These are phyloP conservation scores for Discostella stelligera DNA, from an alignment of 352 stramenopile genomes.

Conservation along the genomic window DNA sequence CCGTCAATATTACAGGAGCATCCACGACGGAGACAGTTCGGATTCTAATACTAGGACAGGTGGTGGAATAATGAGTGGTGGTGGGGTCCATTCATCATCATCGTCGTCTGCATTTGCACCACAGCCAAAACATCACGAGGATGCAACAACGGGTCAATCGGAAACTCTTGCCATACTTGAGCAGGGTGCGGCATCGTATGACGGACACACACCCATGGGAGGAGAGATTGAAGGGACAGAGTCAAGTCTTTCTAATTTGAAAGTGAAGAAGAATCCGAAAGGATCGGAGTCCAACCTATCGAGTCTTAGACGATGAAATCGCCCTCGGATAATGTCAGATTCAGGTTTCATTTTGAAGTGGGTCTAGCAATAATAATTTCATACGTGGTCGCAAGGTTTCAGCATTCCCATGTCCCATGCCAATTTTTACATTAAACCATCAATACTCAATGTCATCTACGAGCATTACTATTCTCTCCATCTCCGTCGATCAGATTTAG, in stretches of 20 bases:
- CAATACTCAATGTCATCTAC: background rate
- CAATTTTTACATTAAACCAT: background rate
- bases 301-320: conserved; percentile 13
- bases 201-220: conserved; percentile 51
- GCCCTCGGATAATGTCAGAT: background rate
- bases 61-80: conserved; percentile 46
- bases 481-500: conserved; percentile 24
- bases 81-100: conserved; percentile 15
- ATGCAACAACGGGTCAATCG: conserved; percentile 19
- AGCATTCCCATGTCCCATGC: background rate
- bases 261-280: conserved; percentile 31
- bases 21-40: conserved; percentile 13
- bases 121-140: conserved; percentile 19
- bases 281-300: conserved; percentile 19
- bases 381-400: background rate
- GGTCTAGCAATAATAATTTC: background rate
- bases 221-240: conserved; percentile 43
- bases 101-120: conserved; percentile 49
- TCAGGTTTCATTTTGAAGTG: background rate
- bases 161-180: conserved; percentile 45
- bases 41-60: conserved; percentile 9
- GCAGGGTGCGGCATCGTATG: conserved; percentile 50
- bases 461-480: background rate
- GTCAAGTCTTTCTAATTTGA: conserved; percentile 50
- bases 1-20: conserved; percentile 47